A percentile compares a stretch with the other conserved stretches of the same genome.
These are phyloP conservation scores for Chamaenerion angustifolium DNA, from an alignment of 345 rosid genomes.

Conservation along the genomic window DNA sequence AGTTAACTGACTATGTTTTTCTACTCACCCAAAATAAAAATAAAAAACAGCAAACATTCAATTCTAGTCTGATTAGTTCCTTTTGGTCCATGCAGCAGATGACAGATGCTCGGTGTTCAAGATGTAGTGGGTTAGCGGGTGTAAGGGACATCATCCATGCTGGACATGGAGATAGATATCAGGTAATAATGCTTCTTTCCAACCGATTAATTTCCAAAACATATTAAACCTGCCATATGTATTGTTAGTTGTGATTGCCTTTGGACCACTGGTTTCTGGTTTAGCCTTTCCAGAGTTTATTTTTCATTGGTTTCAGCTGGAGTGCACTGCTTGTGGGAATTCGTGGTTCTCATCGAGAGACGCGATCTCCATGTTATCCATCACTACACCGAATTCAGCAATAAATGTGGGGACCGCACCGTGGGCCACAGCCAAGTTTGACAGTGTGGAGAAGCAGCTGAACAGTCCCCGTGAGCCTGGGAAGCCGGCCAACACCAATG, in stretches of 20 bases:
- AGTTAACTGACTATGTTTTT: background rate
- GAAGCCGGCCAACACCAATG: slow-evolving; percentile 21
- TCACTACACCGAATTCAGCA: slow-evolving; percentile 40
- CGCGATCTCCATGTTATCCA: slow-evolving; percentile 60
- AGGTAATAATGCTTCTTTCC: slow-evolving; percentile 29
- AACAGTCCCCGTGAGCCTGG: slow-evolving; percentile 45
- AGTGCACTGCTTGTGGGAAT: slow-evolving; percentile 74
- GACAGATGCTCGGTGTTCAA: slow-evolving; percentile 70
- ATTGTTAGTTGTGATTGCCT: no score
- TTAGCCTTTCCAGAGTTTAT: no score
- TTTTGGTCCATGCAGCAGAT: slow-evolving; percentile 18
- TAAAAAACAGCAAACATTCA: background rate
- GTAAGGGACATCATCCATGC: slow-evolving; percentile 91
- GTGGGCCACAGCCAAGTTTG: slow-evolving; percentile 46
- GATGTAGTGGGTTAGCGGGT: slow-evolving; percentile 70
- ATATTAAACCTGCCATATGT: no score
- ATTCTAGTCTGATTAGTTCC: background rate
- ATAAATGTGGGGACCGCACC: slow-evolving; percentile 35
- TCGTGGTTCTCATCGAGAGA: slow-evolving; percentile 92
- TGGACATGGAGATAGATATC: slow-evolving; percentile 89
- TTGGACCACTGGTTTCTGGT: background rate
- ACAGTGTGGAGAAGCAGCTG: slow-evolving; percentile 45
- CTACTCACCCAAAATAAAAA: background rate
- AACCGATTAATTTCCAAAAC: background rate
- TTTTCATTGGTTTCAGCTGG: slow-evolving; percentile 36